Evolutionary conservation across 768 basidiomycete species (phyloP).

Genomic region (Boletellus ananas): DNA sequence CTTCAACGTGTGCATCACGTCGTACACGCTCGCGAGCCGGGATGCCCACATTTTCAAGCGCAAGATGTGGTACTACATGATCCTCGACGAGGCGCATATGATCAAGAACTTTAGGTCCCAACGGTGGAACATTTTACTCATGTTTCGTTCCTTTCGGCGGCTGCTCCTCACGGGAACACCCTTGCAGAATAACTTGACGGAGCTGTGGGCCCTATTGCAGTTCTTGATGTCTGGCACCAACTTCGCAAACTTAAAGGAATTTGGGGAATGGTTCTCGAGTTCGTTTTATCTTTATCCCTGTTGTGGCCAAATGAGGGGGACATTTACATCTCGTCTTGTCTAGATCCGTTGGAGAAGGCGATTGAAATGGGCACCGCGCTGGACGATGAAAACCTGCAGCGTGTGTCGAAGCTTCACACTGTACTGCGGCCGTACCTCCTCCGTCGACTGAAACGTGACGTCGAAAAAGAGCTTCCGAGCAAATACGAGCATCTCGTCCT

Average conservation of each 20-base stretch:
- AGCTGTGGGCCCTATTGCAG: slow-evolving; percentile 92
- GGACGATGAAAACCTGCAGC: slow-evolving; percentile 81
- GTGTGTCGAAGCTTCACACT: slow-evolving; percentile 83
- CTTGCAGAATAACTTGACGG: slow-evolving; percentile 92
- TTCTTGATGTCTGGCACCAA: slow-evolving; percentile 88
- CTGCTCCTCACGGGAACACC: slow-evolving; percentile 94
- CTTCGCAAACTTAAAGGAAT: slow-evolving; percentile 91
- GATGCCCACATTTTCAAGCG: slow-evolving; percentile 91
- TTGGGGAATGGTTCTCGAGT: slow-evolving; percentile 97
- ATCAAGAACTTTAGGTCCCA: slow-evolving; percentile 97
- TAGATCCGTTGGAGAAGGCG: slow-evolving; percentile 91
- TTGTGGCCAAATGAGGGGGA: background rate
- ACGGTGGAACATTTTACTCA: slow-evolving; percentile 86
- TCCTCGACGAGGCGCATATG: slow-evolving; percentile 95
- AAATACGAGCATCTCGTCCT: slow-evolving; percentile 90
- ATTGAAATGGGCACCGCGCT: slow-evolving; percentile 76
- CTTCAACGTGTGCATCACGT: slow-evolving; percentile 94
- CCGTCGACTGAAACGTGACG: slow-evolving; percentile 95
- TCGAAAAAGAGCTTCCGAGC: slow-evolving; percentile 91
- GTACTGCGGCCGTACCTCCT: slow-evolving; percentile 96
- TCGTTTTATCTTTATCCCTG: slow-evolving; percentile 29
- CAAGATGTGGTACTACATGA: slow-evolving; percentile 94
- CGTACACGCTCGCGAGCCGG: slow-evolving; percentile 87
- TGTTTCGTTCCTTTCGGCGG: slow-evolving; percentile 83
- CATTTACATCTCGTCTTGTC: background rate